Evolutionary conservation across 495 filamentous ascomycete genomes (phyloP).

Genomic region (Sordaria brevicollis): DNA sequence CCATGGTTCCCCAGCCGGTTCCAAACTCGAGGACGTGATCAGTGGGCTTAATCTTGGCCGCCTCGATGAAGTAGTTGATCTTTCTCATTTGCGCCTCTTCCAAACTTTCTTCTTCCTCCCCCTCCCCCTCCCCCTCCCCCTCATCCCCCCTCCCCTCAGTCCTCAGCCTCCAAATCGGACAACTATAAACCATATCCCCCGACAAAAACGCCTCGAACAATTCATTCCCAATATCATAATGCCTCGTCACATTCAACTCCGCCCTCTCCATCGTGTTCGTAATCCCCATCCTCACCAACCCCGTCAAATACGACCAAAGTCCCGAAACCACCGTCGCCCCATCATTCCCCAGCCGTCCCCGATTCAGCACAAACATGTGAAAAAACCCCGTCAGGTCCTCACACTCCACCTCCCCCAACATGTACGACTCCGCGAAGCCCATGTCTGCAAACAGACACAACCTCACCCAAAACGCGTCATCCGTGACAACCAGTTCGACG

Average conservation of each 20-base stretch:
- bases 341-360: constrained; percentile 40
- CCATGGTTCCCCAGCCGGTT: constrained; percentile 60
- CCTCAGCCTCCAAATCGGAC: constrained; percentile 50
- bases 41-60: constrained; percentile 45
- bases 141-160: no score
- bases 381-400: constrained; percentile 54
- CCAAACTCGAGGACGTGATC: constrained; percentile 64
- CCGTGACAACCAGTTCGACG: constrained; percentile 43
- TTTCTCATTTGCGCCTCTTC: constrained; percentile 58
- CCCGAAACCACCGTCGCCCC: constrained; percentile 46
- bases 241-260: constrained; percentile 54
- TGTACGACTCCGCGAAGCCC: constrained; percentile 65
- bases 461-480: constrained; percentile 56
- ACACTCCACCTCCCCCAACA: constrained; percentile 57
- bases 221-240: constrained; percentile 66
- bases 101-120: constrained; percentile 39
- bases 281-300: no score
- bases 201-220: constrained; percentile 67
- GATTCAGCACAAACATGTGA: constrained; percentile 57
- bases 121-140: no score
- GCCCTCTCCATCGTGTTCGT: constrained; percentile 57
- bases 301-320: no score
- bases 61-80: constrained; percentile 48
- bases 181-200: constrained; percentile 67
- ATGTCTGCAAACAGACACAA: constrained; percentile 57